These are phyloP conservation scores for Asterochloris erici DNA, from an alignment of 139 green algal genomes.

Conservation along the genomic window DNA sequence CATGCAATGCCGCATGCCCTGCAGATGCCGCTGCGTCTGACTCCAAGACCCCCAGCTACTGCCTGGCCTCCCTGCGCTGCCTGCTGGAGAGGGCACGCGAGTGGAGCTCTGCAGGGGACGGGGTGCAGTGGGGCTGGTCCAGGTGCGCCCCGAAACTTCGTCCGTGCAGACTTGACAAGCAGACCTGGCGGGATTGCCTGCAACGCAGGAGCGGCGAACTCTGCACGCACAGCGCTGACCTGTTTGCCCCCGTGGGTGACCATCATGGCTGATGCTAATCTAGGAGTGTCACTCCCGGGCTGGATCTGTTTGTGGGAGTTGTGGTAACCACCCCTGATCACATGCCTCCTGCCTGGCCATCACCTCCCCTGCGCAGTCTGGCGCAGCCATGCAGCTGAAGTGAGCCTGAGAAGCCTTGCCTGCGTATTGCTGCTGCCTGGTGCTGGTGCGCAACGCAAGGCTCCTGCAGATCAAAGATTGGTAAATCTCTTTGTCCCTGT, in stretches of 20 bases:
- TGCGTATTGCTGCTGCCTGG: not conserved
- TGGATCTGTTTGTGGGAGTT: too few relatives aligned
- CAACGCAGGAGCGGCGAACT: not conserved
- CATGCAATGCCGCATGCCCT: too few relatives aligned
- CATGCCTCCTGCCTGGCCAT: not conserved
- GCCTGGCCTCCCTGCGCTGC: slow-evolving; percentile 10
- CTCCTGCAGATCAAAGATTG: not conserved
- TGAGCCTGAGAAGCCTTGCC: not conserved
- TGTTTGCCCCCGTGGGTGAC: not conserved
- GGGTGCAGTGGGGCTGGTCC: slow-evolving; percentile 34
- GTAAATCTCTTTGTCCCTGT: not conserved
- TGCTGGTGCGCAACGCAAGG: not conserved
- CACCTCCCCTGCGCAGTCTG: not conserved
- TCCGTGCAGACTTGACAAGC: not conserved
- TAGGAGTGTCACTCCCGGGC: too few relatives aligned
- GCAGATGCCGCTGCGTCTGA: too few relatives aligned
- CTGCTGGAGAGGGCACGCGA: slow-evolving; percentile 17
- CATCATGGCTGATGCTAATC: too few relatives aligned
- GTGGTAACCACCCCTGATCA: too few relatives aligned
- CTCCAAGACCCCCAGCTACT: not conserved
- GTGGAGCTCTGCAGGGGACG: not conserved
- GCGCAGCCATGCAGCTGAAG: not conserved
- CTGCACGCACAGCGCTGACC: not conserved
- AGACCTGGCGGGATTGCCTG: not conserved
- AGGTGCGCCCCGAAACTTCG: not conserved